Evolutionary conservation across 2,329 filamentous ascomycete species (phyloP).

Genomic region (Neopestalotiopsis sp.): DNA sequence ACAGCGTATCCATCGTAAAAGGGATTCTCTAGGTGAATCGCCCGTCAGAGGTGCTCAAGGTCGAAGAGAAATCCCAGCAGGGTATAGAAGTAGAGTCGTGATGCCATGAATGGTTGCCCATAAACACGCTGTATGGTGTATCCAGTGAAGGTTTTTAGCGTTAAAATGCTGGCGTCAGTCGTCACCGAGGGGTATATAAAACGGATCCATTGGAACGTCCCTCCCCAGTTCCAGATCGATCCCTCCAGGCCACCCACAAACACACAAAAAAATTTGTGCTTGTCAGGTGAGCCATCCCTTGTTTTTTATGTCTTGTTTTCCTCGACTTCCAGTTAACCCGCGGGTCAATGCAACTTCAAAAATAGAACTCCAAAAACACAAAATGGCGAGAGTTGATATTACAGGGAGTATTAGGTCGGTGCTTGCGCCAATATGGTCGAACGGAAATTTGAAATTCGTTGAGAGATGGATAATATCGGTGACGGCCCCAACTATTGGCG

Average conservation of each 20-base stretch:
- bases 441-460: slow-evolving; percentile 21
- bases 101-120: slow-evolving; percentile 42
- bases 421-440: slow-evolving; percentile 4
- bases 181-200: slow-evolving; percentile 37
- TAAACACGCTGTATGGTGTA: slow-evolving; percentile 41
- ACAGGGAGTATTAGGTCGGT: slow-evolving; percentile 32
- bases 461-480: slow-evolving; percentile 19
- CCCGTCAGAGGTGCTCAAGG: slow-evolving; percentile 24
- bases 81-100: slow-evolving; percentile 40
- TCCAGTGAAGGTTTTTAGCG: slow-evolving; percentile 34
- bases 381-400: slow-evolving; percentile 34
- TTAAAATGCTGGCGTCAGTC: slow-evolving; percentile 25
- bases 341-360: slow-evolving; percentile 12
- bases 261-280: background rate
- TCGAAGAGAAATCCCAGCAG: slow-evolving; percentile 32
- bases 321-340: background rate
- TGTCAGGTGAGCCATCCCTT: background rate
- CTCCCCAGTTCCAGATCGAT: background rate
- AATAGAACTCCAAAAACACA: slow-evolving; percentile 14
- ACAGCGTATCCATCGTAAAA: slow-evolving; percentile 43
- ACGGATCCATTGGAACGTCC: background rate
- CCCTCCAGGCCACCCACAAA: background rate
- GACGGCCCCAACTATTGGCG: slow-evolving; percentile 21
- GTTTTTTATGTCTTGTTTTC: slow-evolving; percentile 9
- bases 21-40: slow-evolving; percentile 29